Evolutionary conservation across 2,329 filamentous ascomycete genomes (phyloP).

Genomic region (Cadophora malorum): DNA sequence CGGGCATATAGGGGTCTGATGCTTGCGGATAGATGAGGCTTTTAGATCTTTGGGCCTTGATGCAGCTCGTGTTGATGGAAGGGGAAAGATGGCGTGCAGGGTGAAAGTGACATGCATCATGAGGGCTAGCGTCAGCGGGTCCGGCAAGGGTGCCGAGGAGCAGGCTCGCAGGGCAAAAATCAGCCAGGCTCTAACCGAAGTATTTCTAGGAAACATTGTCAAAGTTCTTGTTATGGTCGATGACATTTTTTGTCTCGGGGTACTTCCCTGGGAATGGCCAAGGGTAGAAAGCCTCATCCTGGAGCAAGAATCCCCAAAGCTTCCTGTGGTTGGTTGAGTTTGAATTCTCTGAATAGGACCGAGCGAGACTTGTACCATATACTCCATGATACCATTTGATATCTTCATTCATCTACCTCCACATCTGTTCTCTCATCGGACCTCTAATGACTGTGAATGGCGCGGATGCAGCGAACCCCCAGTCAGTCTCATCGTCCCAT

Average conservation of each 20-base stretch:
- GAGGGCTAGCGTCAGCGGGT: not conserved
- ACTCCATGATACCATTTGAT: not conserved
- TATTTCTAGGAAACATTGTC: not conserved
- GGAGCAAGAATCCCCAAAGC: too few species aligned
- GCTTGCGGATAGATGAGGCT: not conserved
- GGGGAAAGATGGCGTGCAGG: not conserved
- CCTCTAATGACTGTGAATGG: constrained; percentile 31
- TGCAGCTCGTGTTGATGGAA: constrained; percentile 7
- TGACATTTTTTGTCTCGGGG: not conserved
- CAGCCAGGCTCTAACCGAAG: not conserved
- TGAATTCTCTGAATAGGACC: not conserved
- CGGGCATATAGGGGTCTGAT: not conserved
- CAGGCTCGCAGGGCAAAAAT: not conserved
- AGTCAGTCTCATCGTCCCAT: constrained; percentile 29
- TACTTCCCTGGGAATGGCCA: not conserved
- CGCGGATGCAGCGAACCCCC: constrained; percentile 29
- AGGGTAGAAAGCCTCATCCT: not conserved
- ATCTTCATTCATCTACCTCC: not conserved
- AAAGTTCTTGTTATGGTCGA: not conserved
- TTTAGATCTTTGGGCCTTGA: not conserved
- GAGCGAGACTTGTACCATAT: not conserved
- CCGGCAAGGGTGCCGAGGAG: not conserved
- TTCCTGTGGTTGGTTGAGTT: too few species aligned
- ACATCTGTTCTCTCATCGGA: constrained; percentile 9
- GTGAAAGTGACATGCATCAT: not conserved